Conservation (phyloP, 2,329 filamentous ascomycete genomes). For the Rhynchosporium agropyri region DNA sequence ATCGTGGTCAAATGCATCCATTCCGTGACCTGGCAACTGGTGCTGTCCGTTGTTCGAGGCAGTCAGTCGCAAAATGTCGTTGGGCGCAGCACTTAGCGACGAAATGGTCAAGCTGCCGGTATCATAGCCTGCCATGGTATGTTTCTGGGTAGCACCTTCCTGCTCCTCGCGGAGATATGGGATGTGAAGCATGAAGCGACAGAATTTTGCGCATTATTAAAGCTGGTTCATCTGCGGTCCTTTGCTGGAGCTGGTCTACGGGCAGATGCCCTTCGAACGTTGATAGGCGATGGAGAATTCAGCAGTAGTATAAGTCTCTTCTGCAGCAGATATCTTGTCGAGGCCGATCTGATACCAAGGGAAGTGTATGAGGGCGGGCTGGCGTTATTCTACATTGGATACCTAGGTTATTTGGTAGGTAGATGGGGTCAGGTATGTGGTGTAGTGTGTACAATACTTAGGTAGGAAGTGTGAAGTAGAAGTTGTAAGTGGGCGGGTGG, state of each 20-base stretch:
- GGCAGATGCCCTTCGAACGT: not conserved
- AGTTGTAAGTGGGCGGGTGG: constrained; percentile 2
- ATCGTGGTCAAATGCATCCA: constrained; percentile 40
- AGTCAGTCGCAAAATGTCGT: constrained; percentile 38
- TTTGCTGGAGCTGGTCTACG: not conserved
- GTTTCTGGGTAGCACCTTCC: not conserved
- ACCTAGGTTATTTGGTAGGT: not conserved
- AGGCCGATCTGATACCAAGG: constrained; percentile 10
- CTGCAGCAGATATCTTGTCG: constrained; percentile 4
- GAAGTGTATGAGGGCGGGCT: constrained; percentile 1
- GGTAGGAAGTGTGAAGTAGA: not conserved
- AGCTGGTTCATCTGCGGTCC: constrained; percentile 10
- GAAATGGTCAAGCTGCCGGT: constrained; percentile 24
- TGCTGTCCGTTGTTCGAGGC: constrained; percentile 25
- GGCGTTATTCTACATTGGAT: constrained; percentile 16
- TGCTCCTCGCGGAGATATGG: constrained; percentile 15
- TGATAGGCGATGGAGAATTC: constrained; percentile 3
- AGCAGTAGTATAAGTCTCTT: not conserved
- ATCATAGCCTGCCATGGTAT: constrained; percentile 28
- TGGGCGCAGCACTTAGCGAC: constrained; percentile 25
- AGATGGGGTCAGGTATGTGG: not conserved
- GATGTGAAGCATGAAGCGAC: constrained; percentile 26
- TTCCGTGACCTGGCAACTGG: constrained; percentile 25
- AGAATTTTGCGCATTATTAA: constrained; percentile 30
- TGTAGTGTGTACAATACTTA: not conserved